A percentile compares a stretch with the other conserved stretches of the same genome.
These are phyloP conservation scores for Aspergillus nomiae DNA, from an alignment of 2,329 filamentous ascomycete genomes.

Conservation along the genomic window DNA sequence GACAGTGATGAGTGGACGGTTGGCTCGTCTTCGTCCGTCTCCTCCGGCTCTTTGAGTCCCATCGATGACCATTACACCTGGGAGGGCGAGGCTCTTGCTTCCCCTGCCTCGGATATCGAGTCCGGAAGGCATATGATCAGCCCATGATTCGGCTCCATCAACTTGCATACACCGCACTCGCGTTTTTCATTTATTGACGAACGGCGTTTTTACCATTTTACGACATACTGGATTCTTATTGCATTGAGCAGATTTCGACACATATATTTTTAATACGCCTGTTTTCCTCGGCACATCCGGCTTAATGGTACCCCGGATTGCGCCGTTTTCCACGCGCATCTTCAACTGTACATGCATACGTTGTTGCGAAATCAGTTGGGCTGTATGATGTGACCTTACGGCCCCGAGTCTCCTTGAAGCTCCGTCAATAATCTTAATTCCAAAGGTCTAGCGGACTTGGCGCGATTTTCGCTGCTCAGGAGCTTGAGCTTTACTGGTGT, in stretches of 20 bases:
- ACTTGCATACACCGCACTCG: conserved; percentile 26
- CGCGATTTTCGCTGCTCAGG: background rate
- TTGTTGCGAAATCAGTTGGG: conserved; percentile 24
- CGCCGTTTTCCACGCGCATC: conserved; percentile 8
- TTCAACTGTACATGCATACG: conserved; percentile 41
- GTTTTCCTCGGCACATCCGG: conserved; percentile 21
- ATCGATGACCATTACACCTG: conserved; percentile 59
- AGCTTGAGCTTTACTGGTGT: conserved; percentile 14
- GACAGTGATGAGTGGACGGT: conserved; percentile 90
- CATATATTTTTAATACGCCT: conserved; percentile 40
- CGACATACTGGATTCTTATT: conserved; percentile 39
- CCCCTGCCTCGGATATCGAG: conserved; percentile 41
- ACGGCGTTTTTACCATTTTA: conserved; percentile 41
- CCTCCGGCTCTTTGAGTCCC: conserved; percentile 64
- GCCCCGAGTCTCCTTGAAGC: conserved; percentile 17
- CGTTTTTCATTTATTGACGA: conserved; percentile 34
- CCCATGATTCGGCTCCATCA: conserved; percentile 18
- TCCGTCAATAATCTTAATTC: conserved; percentile 46
- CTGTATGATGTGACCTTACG: conserved; percentile 13
- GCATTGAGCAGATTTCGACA: conserved; percentile 43
- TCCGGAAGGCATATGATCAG: conserved; percentile 36
- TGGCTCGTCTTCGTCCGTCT: conserved; percentile 77
- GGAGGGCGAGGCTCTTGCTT: conserved; percentile 44
- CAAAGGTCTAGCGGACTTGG: conserved; percentile 22
- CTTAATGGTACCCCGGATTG: conserved; percentile 19